Evolutionary conservation across 2,329 filamentous ascomycete species (phyloP).

Genomic region (Paecilomyces formosus): DNA sequence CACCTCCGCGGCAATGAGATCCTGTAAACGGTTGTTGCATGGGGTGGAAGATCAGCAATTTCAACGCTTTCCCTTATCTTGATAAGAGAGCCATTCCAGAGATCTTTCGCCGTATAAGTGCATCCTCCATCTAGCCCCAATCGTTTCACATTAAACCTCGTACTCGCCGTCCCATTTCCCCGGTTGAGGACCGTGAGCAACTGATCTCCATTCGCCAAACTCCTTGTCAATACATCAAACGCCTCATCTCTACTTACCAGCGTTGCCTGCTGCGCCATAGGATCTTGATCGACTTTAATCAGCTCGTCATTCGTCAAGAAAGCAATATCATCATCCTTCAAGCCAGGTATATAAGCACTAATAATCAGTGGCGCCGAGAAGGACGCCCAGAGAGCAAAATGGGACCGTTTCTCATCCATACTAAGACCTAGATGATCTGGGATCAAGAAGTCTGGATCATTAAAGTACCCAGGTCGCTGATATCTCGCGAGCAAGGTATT

Average conservation of each 20-base stretch:
- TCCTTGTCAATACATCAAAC: conserved; percentile 43
- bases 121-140: conserved; percentile 28
- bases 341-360: conserved; percentile 35
- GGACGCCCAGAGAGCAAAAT: conserved; percentile 47
- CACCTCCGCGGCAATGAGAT: conserved; percentile 25
- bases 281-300: conserved; percentile 38
- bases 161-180: conserved; percentile 20
- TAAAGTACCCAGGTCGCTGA: conserved; percentile 39
- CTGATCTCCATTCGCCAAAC: conserved; percentile 40
- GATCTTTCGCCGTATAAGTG: conserved; percentile 30
- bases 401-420: conserved; percentile 37
- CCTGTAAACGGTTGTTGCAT: conserved; percentile 38
- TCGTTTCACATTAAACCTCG: conserved; percentile 25
- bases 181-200: conserved; percentile 43
- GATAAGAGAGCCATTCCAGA: conserved; percentile 34
- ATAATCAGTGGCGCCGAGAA: conserved; percentile 44
- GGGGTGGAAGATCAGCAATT: conserved; percentile 22
- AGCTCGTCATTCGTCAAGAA: conserved; percentile 36
- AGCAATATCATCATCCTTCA: conserved; percentile 25
- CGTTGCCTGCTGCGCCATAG: conserved; percentile 38
- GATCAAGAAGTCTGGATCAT: conserved; percentile 45
- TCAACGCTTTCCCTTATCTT: conserved; percentile 16
- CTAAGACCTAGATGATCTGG: conserved; percentile 42
- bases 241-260: conserved; percentile 37
- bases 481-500: conserved; percentile 37